Conservation (phyloP, 2,329 filamentous ascomycete genomes). For the Magnaporthiopsis rhizophila region DNA sequence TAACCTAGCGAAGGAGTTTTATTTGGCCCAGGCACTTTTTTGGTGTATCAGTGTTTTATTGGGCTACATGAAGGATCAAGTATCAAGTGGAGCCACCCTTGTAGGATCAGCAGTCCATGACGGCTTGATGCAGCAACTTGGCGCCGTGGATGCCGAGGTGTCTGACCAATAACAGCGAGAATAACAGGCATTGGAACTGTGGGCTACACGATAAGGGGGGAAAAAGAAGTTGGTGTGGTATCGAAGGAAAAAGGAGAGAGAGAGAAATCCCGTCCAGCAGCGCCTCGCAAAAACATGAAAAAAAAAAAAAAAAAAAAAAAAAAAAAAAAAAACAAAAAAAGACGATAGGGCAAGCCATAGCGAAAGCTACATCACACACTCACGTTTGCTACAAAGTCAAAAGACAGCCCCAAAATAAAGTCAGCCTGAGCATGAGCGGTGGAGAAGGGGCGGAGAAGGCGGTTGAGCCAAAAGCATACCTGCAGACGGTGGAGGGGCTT, state of each 20-base stretch:
- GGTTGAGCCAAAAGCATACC: conserved; percentile 11
- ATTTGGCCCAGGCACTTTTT: too few relatives aligned
- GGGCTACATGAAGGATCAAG: too few relatives aligned
- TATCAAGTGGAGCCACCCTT: background rate
- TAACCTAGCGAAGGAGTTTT: too few relatives aligned
- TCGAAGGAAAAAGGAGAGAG: too few relatives aligned
- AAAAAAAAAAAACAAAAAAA: background rate
- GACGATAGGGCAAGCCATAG: background rate
- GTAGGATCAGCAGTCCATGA: too few relatives aligned
- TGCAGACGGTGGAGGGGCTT: conserved; percentile 26
- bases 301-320: background rate
- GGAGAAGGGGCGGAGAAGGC: too few relatives aligned
- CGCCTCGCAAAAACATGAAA: background rate
- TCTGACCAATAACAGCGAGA: too few relatives aligned
- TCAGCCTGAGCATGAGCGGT: background rate
- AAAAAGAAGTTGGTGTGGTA: background rate
- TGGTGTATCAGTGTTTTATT: too few relatives aligned
- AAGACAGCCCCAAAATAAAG: background rate
- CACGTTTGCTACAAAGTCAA: background rate
- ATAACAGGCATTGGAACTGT: too few relatives aligned
- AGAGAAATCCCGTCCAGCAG: background rate
- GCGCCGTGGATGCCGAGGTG: too few relatives aligned
- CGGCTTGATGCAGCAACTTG: too few relatives aligned
- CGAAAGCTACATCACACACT: background rate
- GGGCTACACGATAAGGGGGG: too few relatives aligned